A percentile compares a stretch with the other conserved stretches of the same genome.
phyloP scores from a whole-genome alignment of 768 basidiomycete species.

The Jaapia argillacea region DNA sequence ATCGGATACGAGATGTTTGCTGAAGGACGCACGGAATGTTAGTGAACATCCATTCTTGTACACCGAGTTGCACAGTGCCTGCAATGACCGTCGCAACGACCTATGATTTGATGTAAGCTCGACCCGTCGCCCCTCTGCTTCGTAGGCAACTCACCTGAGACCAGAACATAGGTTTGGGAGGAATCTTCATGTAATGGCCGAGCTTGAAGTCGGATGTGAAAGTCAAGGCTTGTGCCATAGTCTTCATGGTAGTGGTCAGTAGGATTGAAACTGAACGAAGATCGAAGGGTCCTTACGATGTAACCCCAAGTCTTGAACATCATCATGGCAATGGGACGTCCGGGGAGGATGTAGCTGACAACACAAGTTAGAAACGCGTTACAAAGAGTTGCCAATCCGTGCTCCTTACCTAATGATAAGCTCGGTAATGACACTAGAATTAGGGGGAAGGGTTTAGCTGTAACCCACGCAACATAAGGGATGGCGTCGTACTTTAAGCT shows the following conservation, averaged over 20 bases:
- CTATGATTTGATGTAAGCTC: too few species aligned
- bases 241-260: too few species aligned
- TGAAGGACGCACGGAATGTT: slow-evolving; percentile 30
- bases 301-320: slow-evolving; percentile 71
- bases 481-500: slow-evolving; percentile 42
- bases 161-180: slow-evolving; percentile 58
- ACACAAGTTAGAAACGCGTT: slow-evolving; percentile 72
- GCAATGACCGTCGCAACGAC: slow-evolving; percentile 45
- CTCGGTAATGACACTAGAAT: slow-evolving; percentile 70
- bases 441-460: too few species aligned
- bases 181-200: slow-evolving; percentile 65
- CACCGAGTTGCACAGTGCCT: slow-evolving; percentile 56
- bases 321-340: slow-evolving; percentile 70
- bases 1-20: too few species aligned
- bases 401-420: too few species aligned
- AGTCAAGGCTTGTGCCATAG: slow-evolving; percentile 43
- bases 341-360: slow-evolving; percentile 49
- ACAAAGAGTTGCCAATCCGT: too few species aligned
- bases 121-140: too few species aligned
- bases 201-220: slow-evolving; percentile 71
- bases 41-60: slow-evolving; percentile 52
- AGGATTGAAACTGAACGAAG: too few species aligned
- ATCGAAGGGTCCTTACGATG: too few species aligned
- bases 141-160: too few species aligned
- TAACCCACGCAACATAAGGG: too few species aligned